Conservation (phyloP, 2,329 filamentous ascomycete genomes). For the Aspergillus uvarum region DNA sequence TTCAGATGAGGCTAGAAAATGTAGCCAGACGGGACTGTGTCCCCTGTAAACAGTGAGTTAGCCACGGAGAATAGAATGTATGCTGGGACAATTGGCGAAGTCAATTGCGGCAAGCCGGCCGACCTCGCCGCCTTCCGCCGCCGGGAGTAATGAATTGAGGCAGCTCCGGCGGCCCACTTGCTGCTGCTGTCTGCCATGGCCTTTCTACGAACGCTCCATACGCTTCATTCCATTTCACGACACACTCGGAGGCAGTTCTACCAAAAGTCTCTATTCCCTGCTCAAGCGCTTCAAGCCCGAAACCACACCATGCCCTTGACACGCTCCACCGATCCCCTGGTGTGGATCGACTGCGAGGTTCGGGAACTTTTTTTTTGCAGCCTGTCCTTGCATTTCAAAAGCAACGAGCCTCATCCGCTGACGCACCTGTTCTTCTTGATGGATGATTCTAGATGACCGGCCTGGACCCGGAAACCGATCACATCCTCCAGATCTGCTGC, state of each 20-base stretch:
- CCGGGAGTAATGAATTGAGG: neutral
- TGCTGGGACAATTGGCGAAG: no score
- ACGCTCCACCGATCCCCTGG: slow-evolving; percentile 64
- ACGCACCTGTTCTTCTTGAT: neutral
- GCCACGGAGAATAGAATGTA: no score
- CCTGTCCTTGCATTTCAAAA: neutral
- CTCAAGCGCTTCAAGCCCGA: neutral
- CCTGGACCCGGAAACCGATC: slow-evolving; percentile 72
- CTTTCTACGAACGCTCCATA: neutral
- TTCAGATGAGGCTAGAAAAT: no score
- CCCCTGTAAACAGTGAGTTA: no score
- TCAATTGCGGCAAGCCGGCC: neutral
- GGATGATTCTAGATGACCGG: slow-evolving; percentile 75
- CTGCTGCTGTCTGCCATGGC: neutral
- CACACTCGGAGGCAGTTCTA: neutral
- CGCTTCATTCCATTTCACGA: neutral
- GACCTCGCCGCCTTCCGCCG: neutral
- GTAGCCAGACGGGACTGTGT: no score
- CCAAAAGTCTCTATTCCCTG: neutral
- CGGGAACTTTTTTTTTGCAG: slow-evolving; percentile 8
- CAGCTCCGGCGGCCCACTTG: neutral
- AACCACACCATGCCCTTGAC: slow-evolving; percentile 41
- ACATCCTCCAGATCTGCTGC: slow-evolving; percentile 89
- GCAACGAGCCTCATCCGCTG: neutral
- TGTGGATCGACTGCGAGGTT: slow-evolving; percentile 83